phyloP scores from a whole-genome alignment of 176 grass and related monocot species.

The Echinochloa phyllopogon region DNA sequence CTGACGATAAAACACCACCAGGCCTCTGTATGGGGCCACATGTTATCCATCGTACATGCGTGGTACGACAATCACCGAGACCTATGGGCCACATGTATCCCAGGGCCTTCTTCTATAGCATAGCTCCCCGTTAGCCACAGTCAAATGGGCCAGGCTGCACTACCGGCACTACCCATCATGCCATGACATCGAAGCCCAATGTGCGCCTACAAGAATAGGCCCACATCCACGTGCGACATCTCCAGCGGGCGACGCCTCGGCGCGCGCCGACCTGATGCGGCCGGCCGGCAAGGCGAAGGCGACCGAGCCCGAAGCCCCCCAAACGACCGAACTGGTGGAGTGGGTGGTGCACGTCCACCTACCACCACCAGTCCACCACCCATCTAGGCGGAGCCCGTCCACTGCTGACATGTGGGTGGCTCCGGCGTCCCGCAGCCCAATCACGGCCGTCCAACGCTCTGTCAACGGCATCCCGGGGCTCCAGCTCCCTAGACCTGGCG shows the following conservation, averaged over 20 bases:
- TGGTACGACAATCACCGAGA: no score
- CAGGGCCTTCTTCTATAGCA: no score
- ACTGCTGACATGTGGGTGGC: background rate
- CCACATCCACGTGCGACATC: background rate
- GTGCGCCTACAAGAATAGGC: background rate
- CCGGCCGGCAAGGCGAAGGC: background rate
- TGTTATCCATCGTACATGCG: no score
- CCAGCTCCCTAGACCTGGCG: background rate
- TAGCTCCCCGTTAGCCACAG: no score
- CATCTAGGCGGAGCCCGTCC: background rate
- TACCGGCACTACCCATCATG: no score
- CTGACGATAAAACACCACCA: no score
- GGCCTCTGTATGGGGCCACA: no score
- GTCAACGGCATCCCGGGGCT: background rate
- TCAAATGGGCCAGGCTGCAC: no score
- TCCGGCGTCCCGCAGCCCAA: background rate
- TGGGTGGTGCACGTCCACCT: background rate
- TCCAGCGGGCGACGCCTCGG: background rate
- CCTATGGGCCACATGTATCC: no score
- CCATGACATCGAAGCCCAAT: background rate
- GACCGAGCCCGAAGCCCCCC: no score
- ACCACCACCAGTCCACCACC: background rate
- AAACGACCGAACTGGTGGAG: no score
- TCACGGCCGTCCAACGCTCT: background rate
- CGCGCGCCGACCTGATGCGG: background rate